phyloP scores from a whole-genome alignment of 1,139 yeast species.

The Pichiaceae sp. region DNA sequence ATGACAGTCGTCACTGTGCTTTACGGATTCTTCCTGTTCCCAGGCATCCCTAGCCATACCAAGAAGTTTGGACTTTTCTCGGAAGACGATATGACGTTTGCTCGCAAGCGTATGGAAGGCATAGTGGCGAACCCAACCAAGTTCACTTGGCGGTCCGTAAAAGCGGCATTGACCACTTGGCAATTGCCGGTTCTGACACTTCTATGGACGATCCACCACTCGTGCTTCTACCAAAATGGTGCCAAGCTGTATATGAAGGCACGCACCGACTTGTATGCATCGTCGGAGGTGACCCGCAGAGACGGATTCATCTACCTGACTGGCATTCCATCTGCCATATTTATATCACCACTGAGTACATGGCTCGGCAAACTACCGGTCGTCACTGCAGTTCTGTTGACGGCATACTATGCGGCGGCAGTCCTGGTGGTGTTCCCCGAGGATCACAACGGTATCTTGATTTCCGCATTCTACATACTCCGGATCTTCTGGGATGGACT shows the following conservation, averaged over 20 bases:
- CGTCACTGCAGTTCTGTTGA: slow-evolving; percentile 4
- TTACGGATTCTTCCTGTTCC: slow-evolving; percentile 49
- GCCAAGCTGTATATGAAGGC: slow-evolving; percentile 11
- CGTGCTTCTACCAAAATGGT: slow-evolving; percentile 9
- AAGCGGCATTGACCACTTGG: slow-evolving; percentile 32
- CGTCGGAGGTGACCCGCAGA: slow-evolving; percentile 8
- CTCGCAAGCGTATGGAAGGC: slow-evolving; percentile 45
- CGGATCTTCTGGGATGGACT: slow-evolving; percentile 8
- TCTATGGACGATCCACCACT: slow-evolving; percentile 23
- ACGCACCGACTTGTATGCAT: slow-evolving; percentile 6
- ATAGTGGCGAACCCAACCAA: slow-evolving; percentile 21
- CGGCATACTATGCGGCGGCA: slow-evolving; percentile 8
- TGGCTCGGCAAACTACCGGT: slow-evolving; percentile 11
- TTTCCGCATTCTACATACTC: slow-evolving; percentile 10
- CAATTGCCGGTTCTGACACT: slow-evolving; percentile 32
- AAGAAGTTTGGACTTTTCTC: slow-evolving; percentile 29
- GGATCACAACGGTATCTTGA: slow-evolving; percentile 4
- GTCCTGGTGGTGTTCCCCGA: slow-evolving; percentile 10
- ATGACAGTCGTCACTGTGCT: slow-evolving; percentile 52
- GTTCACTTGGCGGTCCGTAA: slow-evolving; percentile 6
- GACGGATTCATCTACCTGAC: slow-evolving; percentile 6
- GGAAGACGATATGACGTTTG: slow-evolving; percentile 60
- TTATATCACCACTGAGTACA: slow-evolving; percentile 10
- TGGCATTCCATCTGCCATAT: slow-evolving; percentile 8
- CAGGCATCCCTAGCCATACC: slow-evolving; percentile 35